Base-by-base conservation (phyloP, 768 basidiomycete species). In the Antrodiella citrinella region DNA sequence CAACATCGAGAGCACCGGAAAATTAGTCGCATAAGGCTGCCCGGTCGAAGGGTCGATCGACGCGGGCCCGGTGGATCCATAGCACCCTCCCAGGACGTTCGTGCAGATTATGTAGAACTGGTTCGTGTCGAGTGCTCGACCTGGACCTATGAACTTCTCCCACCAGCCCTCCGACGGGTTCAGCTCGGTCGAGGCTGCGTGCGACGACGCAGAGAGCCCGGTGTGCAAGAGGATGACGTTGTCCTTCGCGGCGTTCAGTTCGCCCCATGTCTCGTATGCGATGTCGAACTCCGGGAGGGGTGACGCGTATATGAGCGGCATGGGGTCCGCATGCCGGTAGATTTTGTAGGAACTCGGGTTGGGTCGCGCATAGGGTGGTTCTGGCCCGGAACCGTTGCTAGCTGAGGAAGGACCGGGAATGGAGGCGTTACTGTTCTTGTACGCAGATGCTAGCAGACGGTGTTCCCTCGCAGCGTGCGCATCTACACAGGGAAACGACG, bases 181-280 rank as follows among this genome's bases (percentile, higher is more conserved):
- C 3, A 71, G 65, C 3, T 72, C 61, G 0, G 92, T 92, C 19
- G 88, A 83, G 2, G 91, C 89, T 0, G 93, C 91, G 69, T 99
- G 96, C 0, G 93, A 96, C 1, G 91, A 94, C 0, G 94, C 96
- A 10, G 91, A 94, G 2, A 99, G 78, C 15, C 96, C 96, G 0
- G 96, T 99, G 61, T 97, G 94, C 10, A 99, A 77, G 11, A 99
- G 82, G 45, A 99, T 93, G 45, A 78, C 95, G 62, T 99, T 98
- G 65, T 91, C 85, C 41, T 74, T 76, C 4, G 69, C 58, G 0
- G 85, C 72, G 20, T 88, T 87, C 41, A 98, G 84, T 1, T 79
- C 80, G 2, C 96, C 96, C 96, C 96, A 99, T 0, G 96, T 91
- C 71, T 99, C 96, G 74, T 98, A 99, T 0, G 96, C 96, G 51